Evolutionary conservation across 768 basidiomycete species (phyloP).

Genomic region (Tricholoma matsutake): DNA sequence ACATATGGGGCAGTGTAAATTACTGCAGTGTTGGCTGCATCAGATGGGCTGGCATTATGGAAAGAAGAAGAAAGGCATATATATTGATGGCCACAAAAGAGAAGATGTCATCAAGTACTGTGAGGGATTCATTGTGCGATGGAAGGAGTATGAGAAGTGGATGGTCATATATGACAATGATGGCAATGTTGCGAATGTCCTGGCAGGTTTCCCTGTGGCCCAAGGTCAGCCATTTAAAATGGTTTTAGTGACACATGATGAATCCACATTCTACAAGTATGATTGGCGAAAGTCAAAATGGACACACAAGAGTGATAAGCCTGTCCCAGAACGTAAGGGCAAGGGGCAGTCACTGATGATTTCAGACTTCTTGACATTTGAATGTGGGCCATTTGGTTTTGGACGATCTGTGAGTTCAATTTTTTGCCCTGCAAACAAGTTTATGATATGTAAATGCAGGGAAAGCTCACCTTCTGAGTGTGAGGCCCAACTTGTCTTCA

Average conservation of each 20-base stretch:
- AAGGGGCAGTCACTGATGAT: background rate
- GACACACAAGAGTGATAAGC: background rate
- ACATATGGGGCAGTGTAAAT: no score
- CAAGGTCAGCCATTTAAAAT: background rate
- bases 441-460: background rate
- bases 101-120: background rate
- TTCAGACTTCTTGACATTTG: background rate
- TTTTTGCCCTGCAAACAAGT: background rate
- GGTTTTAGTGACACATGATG: background rate
- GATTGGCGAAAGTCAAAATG: background rate
- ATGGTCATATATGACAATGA: background rate
- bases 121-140: background rate
- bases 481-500: background rate
- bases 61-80: background rate
- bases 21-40: conserved; percentile 2
- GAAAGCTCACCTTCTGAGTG: no score
- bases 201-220: conserved; percentile 18
- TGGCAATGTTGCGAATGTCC: background rate
- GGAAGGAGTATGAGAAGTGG: background rate
- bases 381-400: background rate
- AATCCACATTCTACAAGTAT: background rate
- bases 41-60: conserved; percentile 1
- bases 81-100: background rate
- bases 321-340: background rate
- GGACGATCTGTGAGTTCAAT: background rate